Percentiles rank a stretch among this genome's conserved stretches.
These are phyloP conservation scores for Xanthoconium stramineum DNA, from an alignment of 768 basidiomycete species.

Conservation along the genomic window DNA sequence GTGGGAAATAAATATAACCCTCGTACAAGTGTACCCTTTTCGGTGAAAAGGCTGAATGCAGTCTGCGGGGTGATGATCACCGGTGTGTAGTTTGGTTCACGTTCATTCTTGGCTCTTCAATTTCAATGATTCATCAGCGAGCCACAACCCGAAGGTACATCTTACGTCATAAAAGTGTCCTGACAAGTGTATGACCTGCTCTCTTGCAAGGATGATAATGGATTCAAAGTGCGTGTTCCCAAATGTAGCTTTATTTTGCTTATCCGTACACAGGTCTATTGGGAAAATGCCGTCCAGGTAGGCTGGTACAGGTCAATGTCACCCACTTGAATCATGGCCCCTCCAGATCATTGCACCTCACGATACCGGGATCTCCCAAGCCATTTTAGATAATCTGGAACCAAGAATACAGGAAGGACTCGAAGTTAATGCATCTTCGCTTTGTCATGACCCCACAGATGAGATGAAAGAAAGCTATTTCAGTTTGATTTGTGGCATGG, in stretches of 20 bases:
- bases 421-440: constrained; percentile 36
- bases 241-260: neutral
- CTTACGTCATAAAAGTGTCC: neutral
- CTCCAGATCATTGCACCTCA: constrained; percentile 80
- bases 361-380: constrained; percentile 68
- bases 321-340: neutral
- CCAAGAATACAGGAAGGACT: constrained; percentile 45
- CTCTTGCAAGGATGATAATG: constrained; percentile 68
- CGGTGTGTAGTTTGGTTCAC: constrained; percentile 40
- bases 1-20: neutral
- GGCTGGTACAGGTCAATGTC: neutral
- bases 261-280: constrained; percentile 60
- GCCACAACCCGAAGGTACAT: constrained; percentile 84
- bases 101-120: neutral
- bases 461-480: constrained; percentile 63
- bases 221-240: constrained; percentile 62
- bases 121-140: constrained; percentile 43
- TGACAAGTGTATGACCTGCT: neutral
- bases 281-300: constrained; percentile 87
- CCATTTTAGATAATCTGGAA: constrained; percentile 60
- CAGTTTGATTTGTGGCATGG: constrained; percentile 29
- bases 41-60: constrained; percentile 60
- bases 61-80: constrained; percentile 91
- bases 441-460: constrained; percentile 55
- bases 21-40: constrained; percentile 71